A percentile compares a stretch with the other conserved stretches of the same genome.
Conservation (phyloP, 345 rosid genomes). For the Melaleuca quinquenervia region DNA sequence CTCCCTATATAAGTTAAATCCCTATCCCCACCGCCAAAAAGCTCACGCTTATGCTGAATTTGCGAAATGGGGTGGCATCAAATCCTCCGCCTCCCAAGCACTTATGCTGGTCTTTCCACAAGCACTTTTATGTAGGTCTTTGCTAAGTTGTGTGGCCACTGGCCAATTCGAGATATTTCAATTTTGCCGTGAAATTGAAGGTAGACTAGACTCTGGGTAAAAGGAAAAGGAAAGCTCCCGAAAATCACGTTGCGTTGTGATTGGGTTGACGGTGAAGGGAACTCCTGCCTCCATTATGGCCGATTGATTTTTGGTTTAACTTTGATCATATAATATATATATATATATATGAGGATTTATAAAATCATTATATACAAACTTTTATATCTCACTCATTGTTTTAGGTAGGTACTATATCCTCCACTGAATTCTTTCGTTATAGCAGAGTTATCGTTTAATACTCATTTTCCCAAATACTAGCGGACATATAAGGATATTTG, state of each 20-base stretch:
- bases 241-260: too few species aligned
- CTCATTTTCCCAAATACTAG: neutral
- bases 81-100: neutral
- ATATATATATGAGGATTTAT: too few species aligned
- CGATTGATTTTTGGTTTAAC: neutral
- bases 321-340: too few species aligned
- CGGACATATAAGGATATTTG: neutral
- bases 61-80: neutral
- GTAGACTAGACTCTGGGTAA: neutral
- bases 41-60: neutral
- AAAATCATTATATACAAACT: too few species aligned
- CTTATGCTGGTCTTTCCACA: neutral
- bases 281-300: neutral
- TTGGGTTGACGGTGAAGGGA: neutral
- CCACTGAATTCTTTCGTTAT: neutral
- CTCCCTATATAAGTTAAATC: too few species aligned
- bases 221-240: neutral
- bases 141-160: neutral
- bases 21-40: neutral
- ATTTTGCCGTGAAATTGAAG: neutral
- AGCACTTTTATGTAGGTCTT: neutral
- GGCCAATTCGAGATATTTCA: neutral
- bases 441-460: neutral
- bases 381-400: neutral
- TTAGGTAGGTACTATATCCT: neutral